These are phyloP conservation scores for Suillus placidus DNA, from an alignment of 768 basidiomycete genomes.

Conservation along the genomic window DNA sequence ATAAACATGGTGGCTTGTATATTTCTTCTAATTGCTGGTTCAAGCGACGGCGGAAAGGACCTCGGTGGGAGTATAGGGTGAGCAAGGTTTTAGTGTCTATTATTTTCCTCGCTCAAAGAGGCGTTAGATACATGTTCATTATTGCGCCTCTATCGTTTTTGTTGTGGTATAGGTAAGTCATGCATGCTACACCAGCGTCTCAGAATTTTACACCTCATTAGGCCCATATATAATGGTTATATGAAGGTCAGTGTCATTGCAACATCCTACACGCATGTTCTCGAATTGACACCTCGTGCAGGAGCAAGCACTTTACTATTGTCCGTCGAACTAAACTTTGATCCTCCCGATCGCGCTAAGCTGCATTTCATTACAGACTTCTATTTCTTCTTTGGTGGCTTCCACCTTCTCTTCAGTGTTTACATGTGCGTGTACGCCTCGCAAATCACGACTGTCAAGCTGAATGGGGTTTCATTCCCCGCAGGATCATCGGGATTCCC, in stretches of 20 bases:
- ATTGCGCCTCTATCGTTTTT: slow-evolving; percentile 84
- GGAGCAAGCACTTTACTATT: slow-evolving; percentile 95
- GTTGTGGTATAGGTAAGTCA: slow-evolving; percentile 87
- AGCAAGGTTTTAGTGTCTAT: slow-evolving; percentile 24
- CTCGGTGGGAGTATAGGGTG: slow-evolving; percentile 83
- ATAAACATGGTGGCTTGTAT: slow-evolving; percentile 92
- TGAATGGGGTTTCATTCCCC: slow-evolving; percentile 23
- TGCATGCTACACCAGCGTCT: slow-evolving; percentile 10
- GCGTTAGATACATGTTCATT: slow-evolving; percentile 70
- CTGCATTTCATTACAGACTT: slow-evolving; percentile 58
- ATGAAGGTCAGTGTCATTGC: slow-evolving; percentile 70
- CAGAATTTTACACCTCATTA: slow-evolving; percentile 31
- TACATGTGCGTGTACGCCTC: slow-evolving; percentile 69
- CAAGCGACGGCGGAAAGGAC: slow-evolving; percentile 74
- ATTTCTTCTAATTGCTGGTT: slow-evolving; percentile 78
- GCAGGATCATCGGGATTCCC: slow-evolving; percentile 92
- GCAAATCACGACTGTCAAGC: slow-evolving; percentile 22
- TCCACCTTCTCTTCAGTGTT: slow-evolving; percentile 89
- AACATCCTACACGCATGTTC: slow-evolving; percentile 27
- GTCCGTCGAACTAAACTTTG: slow-evolving; percentile 49
- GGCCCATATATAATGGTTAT: slow-evolving; percentile 96
- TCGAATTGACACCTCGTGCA: slow-evolving; percentile 37
- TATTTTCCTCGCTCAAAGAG: slow-evolving; percentile 3
- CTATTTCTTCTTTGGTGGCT: slow-evolving; percentile 96
- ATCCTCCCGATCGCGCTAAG: slow-evolving; percentile 21